phyloP scores from a whole-genome alignment of 345 rosid genomes.

The Salix caprea region DNA sequence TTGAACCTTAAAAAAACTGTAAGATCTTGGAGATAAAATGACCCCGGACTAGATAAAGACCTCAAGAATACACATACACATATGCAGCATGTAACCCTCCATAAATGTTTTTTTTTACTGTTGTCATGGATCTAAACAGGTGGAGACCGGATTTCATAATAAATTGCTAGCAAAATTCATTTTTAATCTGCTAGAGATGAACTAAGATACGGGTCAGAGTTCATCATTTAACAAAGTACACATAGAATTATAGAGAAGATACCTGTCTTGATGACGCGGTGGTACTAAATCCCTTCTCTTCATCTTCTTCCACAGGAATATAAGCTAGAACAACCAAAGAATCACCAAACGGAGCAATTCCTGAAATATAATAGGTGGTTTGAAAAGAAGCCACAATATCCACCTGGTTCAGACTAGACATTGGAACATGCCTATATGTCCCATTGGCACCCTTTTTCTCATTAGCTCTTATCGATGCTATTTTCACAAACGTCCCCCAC shows the following conservation, averaged over 20 bases:
- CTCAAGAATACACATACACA: not conserved
- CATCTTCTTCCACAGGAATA: conserved; percentile 75
- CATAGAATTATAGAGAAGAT: not conserved
- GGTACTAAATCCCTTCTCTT: conserved; percentile 73
- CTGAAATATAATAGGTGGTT: conserved; percentile 95
- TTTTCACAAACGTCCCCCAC: conserved; percentile 88
- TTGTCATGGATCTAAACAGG: not conserved
- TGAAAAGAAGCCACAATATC: conserved; percentile 97
- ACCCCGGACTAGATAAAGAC: not conserved
- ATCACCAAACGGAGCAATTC: conserved; percentile 99
- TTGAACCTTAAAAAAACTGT: not conserved
- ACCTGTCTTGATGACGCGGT: conserved; percentile 79
- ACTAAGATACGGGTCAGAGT: conserved; percentile 1
- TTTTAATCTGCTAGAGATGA: not conserved
- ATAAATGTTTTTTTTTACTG: not conserved
- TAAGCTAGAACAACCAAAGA: conserved; percentile 95
- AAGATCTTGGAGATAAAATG: not conserved
- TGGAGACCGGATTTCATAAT: not conserved
- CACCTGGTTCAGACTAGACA: conserved; percentile 70
- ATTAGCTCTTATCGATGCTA: conserved; percentile 81
- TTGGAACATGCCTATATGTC: conserved; percentile 45
- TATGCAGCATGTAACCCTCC: not conserved
- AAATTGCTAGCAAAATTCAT: not conserved
- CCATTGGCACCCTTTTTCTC: conserved; percentile 58
- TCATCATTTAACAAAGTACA: not conserved